These are phyloP conservation scores for Fusarium euwallaceae DNA, from an alignment of 2,329 filamentous ascomycete species.

Conservation along the genomic window DNA sequence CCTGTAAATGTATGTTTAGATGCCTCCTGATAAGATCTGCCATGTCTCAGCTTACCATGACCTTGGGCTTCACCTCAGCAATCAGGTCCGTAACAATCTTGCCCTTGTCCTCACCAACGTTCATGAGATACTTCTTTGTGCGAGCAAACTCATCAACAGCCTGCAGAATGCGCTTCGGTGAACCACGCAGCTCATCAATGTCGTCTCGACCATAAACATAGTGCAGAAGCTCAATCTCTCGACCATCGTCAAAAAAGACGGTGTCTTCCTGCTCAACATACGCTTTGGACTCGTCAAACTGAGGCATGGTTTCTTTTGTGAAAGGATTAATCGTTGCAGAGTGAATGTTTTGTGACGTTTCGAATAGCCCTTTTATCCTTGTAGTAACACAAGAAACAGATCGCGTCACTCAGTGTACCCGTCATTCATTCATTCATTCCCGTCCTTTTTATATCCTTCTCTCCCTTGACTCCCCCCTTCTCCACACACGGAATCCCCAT, in stretches of 20 bases:
- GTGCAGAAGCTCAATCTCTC: slow-evolving; percentile 79
- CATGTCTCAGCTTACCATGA: slow-evolving; percentile 63
- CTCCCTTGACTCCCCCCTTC: slow-evolving; percentile 4
- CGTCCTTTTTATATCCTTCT: slow-evolving; percentile 2
- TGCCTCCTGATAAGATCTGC: not conserved
- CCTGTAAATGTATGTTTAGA: slow-evolving; percentile 44
- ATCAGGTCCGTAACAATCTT: slow-evolving; percentile 79
- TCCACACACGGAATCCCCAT: slow-evolving; percentile 21
- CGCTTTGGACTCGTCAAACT: slow-evolving; percentile 55
- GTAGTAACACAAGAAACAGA: not conserved
- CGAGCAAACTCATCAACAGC: slow-evolving; percentile 76
- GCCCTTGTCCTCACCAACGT: slow-evolving; percentile 82
- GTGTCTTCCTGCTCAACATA: slow-evolving; percentile 57
- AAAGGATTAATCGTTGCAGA: not conserved
- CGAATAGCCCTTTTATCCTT: not conserved
- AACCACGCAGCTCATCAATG: slow-evolving; percentile 73
- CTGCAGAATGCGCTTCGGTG: slow-evolving; percentile 72
- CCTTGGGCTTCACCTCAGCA: slow-evolving; percentile 71
- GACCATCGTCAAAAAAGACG: slow-evolving; percentile 74
- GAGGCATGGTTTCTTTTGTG: slow-evolving; percentile 30
- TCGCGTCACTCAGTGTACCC: slow-evolving; percentile 39
- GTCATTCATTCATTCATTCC: slow-evolving; percentile 44
- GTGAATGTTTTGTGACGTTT: not conserved
- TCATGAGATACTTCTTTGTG: slow-evolving; percentile 81
- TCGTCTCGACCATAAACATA: slow-evolving; percentile 74